These are phyloP conservation scores for Cucurbita moschata DNA, from an alignment of 306 rosid genomes.

Conservation along the genomic window DNA sequence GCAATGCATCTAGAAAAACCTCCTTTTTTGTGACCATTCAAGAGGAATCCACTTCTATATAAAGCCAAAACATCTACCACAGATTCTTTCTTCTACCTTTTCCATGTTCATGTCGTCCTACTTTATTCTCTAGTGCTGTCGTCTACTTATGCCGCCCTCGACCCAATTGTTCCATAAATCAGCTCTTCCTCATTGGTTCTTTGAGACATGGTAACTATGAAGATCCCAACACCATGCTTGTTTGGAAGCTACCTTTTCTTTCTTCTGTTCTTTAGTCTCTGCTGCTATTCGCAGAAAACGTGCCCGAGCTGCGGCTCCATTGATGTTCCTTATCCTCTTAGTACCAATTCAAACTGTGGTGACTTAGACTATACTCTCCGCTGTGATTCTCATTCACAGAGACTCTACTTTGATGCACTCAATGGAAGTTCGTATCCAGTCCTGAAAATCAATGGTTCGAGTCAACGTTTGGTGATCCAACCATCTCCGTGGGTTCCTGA, in stretches of 20 bases:
- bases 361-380: conserved; percentile 46
- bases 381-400: conserved; percentile 42
- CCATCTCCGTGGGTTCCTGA: conserved; percentile 66
- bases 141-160: conserved; percentile 15
- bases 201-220: conserved; percentile 24
- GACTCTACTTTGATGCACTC: conserved; percentile 44
- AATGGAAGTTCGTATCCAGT: conserved; percentile 58
- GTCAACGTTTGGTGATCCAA: conserved; percentile 52
- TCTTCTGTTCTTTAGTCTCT: conserved; percentile 18
- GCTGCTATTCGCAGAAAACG: conserved; percentile 38
- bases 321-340: conserved; percentile 71
- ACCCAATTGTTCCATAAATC: conserved; percentile 19
- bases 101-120: conserved; percentile 11
- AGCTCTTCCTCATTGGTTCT: conserved; percentile 5
- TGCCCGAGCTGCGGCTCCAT: conserved; percentile 68
- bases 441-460: conserved; percentile 26
- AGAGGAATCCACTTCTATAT: conserved; percentile 39
- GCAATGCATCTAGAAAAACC: conserved; percentile 16
- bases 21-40: conserved; percentile 19
- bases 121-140: conserved; percentile 43
- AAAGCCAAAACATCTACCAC: conserved; percentile 16
- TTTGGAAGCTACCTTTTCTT: conserved; percentile 20
- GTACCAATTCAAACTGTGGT: conserved; percentile 60
- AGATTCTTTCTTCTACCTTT: conserved; percentile 40
- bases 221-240: conserved; percentile 17